A percentile compares a stretch with the other conserved stretches of the same genome.
Conservation (phyloP, 305 asterid genomes). For the Striga hermonthica region DNA sequence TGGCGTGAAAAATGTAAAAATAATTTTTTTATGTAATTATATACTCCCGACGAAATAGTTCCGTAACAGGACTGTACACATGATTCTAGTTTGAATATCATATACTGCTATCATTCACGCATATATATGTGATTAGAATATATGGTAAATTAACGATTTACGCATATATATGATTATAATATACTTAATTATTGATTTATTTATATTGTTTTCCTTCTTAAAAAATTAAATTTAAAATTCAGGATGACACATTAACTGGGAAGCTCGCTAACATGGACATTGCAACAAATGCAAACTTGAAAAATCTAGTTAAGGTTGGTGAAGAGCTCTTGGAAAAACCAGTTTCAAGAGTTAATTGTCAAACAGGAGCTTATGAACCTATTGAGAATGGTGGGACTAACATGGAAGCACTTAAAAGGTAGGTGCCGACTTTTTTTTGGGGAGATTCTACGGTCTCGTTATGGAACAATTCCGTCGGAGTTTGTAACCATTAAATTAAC, state of each 20-base stretch:
- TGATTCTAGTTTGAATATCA: too few relatives aligned
- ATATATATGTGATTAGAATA: too few relatives aligned
- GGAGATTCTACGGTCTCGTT: too few relatives aligned
- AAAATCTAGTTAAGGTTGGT: conserved; percentile 36
- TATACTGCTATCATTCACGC: not conserved
- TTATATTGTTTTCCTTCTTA: not conserved
- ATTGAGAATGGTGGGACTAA: conserved; percentile 35
- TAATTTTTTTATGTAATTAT: not conserved
- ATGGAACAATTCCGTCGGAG: too few relatives aligned
- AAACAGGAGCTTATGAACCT: conserved; percentile 38
- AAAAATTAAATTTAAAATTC: not conserved
- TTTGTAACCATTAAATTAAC: too few relatives aligned
- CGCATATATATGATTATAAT: not conserved
- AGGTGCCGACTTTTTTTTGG: too few relatives aligned
- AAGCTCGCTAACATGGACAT: conserved; percentile 35
- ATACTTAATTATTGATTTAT: not conserved
- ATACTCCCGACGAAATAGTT: too few relatives aligned
- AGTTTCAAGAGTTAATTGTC: conserved; percentile 40
- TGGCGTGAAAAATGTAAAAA: not conserved
- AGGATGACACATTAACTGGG: conserved; percentile 44
- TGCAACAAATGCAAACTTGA: conserved; percentile 42
- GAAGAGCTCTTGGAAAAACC: conserved; percentile 35
- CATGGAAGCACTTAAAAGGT: conserved; percentile 42
- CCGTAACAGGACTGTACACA: too few relatives aligned
- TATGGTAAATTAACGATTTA: too few relatives aligned